A percentile compares a stretch with the other conserved stretches of the same genome.
Evolutionary conservation across 306 rosid genomes (phyloP).

Genomic region (Medicago lupulina): DNA sequence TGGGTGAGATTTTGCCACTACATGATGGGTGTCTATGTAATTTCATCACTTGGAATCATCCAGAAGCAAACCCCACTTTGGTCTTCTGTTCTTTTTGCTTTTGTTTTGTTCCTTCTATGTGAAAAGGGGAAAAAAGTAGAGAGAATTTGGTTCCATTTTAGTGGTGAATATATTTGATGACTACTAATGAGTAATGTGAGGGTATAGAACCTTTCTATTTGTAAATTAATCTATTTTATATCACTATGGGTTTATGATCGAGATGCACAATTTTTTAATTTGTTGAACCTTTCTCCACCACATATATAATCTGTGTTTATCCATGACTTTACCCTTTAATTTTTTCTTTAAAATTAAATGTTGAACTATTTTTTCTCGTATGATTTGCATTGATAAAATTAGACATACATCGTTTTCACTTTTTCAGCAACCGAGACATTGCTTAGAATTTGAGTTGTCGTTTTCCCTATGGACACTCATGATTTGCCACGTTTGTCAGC

Average conservation of each 20-base stretch:
- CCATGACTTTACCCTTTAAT: not conserved
- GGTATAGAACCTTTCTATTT: slow-evolving; percentile 42
- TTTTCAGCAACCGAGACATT: slow-evolving; percentile 14
- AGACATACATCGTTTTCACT: slow-evolving; percentile 12
- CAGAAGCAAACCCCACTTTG: slow-evolving; percentile 53
- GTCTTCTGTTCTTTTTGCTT: slow-evolving; percentile 22
- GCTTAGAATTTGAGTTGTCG: not conserved
- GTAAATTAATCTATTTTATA: slow-evolving; percentile 52
- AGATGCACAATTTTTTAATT: slow-evolving; percentile 50
- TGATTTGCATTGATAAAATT: slow-evolving; percentile 11
- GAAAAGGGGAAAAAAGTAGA: slow-evolving; percentile 35
- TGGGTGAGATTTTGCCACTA: slow-evolving; percentile 57
- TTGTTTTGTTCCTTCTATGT: slow-evolving; percentile 35
- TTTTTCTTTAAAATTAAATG: not conserved
- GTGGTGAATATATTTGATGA: slow-evolving; percentile 53
- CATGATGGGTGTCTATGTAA: slow-evolving; percentile 34
- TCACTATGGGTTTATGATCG: slow-evolving; percentile 42
- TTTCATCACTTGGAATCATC: slow-evolving; percentile 52
- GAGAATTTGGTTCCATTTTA: slow-evolving; percentile 70
- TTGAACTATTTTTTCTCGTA: slow-evolving; percentile 5
- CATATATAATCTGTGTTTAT: too few relatives aligned
- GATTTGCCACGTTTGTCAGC: not conserved
- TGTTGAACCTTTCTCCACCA: too few relatives aligned
- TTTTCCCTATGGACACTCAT: slow-evolving; percentile 1
- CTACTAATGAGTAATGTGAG: slow-evolving; percentile 24